These are phyloP conservation scores for Mucor piriformis DNA, from an alignment of 371 early-diverging fungal species.

Conservation along the genomic window DNA sequence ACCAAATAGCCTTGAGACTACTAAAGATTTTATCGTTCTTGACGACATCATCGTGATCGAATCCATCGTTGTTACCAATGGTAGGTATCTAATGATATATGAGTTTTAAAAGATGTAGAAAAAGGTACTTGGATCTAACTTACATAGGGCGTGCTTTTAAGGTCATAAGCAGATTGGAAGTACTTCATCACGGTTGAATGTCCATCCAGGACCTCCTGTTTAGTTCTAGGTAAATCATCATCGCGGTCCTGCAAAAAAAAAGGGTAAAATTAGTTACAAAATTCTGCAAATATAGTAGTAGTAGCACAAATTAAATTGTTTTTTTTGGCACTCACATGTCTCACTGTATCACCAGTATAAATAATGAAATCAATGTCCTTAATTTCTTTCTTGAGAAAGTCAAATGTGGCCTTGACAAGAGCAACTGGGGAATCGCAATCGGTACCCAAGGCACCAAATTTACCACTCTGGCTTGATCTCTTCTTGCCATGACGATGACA, in stretches of 20 bases:
- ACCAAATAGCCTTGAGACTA: slow-evolving; percentile 30
- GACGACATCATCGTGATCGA: slow-evolving; percentile 30
- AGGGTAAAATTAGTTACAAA: not conserved
- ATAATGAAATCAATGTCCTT: slow-evolving; percentile 49
- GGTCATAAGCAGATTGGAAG: slow-evolving; percentile 33
- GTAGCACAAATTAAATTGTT: slow-evolving; percentile 10
- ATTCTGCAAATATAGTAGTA: not conserved
- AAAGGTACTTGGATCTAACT: not conserved
- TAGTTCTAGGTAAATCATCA: slow-evolving; percentile 22
- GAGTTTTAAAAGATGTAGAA: not conserved
- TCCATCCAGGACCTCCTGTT: slow-evolving; percentile 30
- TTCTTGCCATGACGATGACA: slow-evolving; percentile 30
- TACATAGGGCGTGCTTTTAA: slow-evolving; percentile 32
- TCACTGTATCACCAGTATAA: slow-evolving; percentile 54
- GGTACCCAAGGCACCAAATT: slow-evolving; percentile 42
- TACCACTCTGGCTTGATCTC: slow-evolving; percentile 25
- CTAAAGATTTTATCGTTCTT: slow-evolving; percentile 29
- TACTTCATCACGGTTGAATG: slow-evolving; percentile 36
- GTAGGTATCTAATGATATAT: slow-evolving; percentile 46
- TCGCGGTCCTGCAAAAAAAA: slow-evolving; percentile 38
- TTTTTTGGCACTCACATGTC: slow-evolving; percentile 37
- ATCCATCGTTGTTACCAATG: slow-evolving; percentile 52
- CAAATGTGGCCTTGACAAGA: slow-evolving; percentile 39
- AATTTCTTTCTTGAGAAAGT: slow-evolving; percentile 36
- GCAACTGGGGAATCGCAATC: slow-evolving; percentile 43